Conservation (phyloP, 371 early-diverging fungal species). For the Capillidium heterosporum region DNA sequence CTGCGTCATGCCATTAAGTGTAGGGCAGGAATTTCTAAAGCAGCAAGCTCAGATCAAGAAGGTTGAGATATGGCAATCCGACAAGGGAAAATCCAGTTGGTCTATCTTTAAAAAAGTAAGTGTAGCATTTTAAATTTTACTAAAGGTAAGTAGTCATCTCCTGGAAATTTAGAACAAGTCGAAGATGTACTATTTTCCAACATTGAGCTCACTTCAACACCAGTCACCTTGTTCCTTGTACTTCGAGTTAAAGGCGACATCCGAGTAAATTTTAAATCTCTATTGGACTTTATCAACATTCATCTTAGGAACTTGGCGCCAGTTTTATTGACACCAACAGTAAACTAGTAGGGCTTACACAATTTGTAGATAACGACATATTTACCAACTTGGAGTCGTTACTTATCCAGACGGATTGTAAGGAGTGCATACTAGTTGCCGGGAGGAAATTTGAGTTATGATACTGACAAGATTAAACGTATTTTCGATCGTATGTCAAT, state of each 20-base stretch:
- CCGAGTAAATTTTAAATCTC: neutral
- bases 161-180: constrained; percentile 77
- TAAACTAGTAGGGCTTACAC: constrained; percentile 53
- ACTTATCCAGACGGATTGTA: constrained; percentile 75
- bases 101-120: neutral
- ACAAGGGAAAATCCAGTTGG: constrained; percentile 12
- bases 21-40: constrained; percentile 54
- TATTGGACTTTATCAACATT: neutral
- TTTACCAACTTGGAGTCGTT: constrained; percentile 85
- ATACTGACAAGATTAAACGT: constrained; percentile 36
- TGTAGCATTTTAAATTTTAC: neutral
- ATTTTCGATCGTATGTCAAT: constrained; percentile 58
- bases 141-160: constrained; percentile 43
- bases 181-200: constrained; percentile 72
- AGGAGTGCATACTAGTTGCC: constrained; percentile 65
- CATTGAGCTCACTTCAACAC: constrained; percentile 46
- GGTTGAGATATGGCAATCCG: constrained; percentile 73
- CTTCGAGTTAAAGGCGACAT: constrained; percentile 18
- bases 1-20: constrained; percentile 53
- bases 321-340: constrained; percentile 74
- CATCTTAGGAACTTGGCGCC: constrained; percentile 55
- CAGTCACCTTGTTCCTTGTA: constrained; percentile 58
- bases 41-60: constrained; percentile 42
- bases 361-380: constrained; percentile 82
- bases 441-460: constrained; percentile 28